phyloP scores from a whole-genome alignment of 768 basidiomycete species.

The Mycena chlorophos region DNA sequence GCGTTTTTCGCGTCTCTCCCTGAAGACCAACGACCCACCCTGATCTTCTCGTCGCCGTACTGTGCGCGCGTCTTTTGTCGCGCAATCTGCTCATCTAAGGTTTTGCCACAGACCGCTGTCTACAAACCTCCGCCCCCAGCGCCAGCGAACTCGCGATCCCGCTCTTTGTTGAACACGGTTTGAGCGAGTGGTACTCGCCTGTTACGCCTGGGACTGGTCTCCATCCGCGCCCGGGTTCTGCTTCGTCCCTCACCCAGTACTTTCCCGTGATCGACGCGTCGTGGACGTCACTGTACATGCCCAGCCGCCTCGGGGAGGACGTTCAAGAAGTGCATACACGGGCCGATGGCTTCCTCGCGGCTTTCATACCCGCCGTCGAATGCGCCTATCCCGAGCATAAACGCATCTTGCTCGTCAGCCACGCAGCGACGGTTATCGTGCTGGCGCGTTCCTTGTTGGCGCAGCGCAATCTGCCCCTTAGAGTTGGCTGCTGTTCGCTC shows the following conservation, averaged over 20 bases:
- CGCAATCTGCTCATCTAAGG: background rate
- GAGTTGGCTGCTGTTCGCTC: constrained; percentile 77
- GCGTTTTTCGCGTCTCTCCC: constrained; percentile 65
- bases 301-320: constrained; percentile 73
- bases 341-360: constrained; percentile 47
- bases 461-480: constrained; percentile 50
- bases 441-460: constrained; percentile 60
- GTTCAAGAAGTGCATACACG: constrained; percentile 64
- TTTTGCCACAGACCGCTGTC: constrained; percentile 67
- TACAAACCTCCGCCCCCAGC: constrained; percentile 73
- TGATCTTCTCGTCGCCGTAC: constrained; percentile 83
- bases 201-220: constrained; percentile 65
- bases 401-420: constrained; percentile 63
- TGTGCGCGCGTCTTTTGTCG: constrained; percentile 45
- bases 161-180: constrained; percentile 80
- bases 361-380: constrained; percentile 54
- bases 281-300: constrained; percentile 67
- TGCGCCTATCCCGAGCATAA: constrained; percentile 45
- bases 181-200: constrained; percentile 81
- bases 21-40: constrained; percentile 66
- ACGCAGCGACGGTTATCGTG: constrained; percentile 74
- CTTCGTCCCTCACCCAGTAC: constrained; percentile 51
- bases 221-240: constrained; percentile 70
- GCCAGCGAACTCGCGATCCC: constrained; percentile 64
- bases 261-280: constrained; percentile 64